Conservation (phyloP, 768 basidiomycete species). For the Chiua virens region DNA sequence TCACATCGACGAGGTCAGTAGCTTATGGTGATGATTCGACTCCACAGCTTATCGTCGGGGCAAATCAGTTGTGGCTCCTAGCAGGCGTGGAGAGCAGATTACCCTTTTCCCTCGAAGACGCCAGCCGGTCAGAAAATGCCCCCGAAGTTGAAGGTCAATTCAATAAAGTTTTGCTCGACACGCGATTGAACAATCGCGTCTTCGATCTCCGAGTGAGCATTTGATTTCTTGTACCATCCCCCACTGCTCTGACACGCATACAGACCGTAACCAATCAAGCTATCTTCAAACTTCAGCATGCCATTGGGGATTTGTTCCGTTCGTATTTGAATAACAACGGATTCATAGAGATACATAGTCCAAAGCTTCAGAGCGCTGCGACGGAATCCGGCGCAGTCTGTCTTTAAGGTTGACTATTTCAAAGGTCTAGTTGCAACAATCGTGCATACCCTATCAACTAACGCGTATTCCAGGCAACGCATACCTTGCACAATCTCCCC, state of each 20-base stretch:
- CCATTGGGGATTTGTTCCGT: conserved; percentile 86
- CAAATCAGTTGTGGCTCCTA: conserved; percentile 70
- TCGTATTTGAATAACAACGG: conserved; percentile 69
- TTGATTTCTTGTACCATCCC: not conserved
- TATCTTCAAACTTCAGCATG: conserved; percentile 89
- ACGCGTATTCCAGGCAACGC: conserved; percentile 62
- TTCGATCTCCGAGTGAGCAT: conserved; percentile 84
- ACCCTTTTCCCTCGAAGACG: conserved; percentile 93
- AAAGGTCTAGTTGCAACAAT: conserved; percentile 53
- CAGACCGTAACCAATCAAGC: conserved; percentile 96
- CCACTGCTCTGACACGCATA: conserved; percentile 7
- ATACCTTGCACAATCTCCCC: conserved; percentile 94
- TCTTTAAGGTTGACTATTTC: conserved; percentile 98
- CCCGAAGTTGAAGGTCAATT: conserved; percentile 60
- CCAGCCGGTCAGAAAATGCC: conserved; percentile 78
- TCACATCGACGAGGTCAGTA: conserved; percentile 71
- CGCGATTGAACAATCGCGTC: conserved; percentile 91
- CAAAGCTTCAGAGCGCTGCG: conserved; percentile 94
- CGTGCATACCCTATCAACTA: conserved; percentile 1
- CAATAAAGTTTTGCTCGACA: conserved; percentile 86
- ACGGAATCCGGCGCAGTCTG: conserved; percentile 96
- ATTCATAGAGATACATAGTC: conserved; percentile 95
- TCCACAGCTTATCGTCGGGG: not conserved
- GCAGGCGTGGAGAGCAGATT: conserved; percentile 77
- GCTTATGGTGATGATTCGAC: not conserved